Conservation (phyloP, 2,329 filamentous ascomycete genomes). For the Penicillium expansum region DNA sequence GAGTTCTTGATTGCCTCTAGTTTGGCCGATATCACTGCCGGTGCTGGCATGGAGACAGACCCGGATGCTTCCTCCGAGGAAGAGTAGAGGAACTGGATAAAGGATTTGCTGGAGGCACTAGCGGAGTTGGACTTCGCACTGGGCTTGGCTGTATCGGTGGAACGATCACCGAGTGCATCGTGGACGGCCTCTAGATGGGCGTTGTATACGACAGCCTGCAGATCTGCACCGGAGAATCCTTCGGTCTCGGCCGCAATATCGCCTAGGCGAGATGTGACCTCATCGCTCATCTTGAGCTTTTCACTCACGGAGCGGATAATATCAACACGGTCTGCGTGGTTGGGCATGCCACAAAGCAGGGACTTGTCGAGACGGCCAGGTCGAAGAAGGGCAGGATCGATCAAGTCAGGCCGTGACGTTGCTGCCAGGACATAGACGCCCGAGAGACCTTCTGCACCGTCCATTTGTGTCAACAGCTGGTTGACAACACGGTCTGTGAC, state of each 20-base stretch:
- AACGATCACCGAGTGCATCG: constrained; percentile 69
- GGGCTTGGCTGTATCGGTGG: constrained; percentile 41
- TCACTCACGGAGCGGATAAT: constrained; percentile 81
- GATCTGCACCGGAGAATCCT: constrained; percentile 89
- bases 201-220: constrained; percentile 94
- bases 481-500: constrained; percentile 99
- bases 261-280: constrained; percentile 62
- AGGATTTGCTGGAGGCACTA: constrained; percentile 46
- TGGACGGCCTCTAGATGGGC: constrained; percentile 97
- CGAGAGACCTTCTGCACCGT: constrained; percentile 89
- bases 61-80: constrained; percentile 52
- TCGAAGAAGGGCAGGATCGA: constrained; percentile 87
- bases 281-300: constrained; percentile 71
- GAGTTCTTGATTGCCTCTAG: constrained; percentile 73
- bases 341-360: constrained; percentile 84
- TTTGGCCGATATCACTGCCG: constrained; percentile 75
- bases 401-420: constrained; percentile 87
- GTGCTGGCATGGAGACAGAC: constrained; percentile 66
- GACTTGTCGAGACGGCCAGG: constrained; percentile 93
- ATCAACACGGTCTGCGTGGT: constrained; percentile 75
- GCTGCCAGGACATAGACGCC: constrained; percentile 96
- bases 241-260: constrained; percentile 78
- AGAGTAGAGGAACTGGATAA: constrained; percentile 83
- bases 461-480: constrained; percentile 97
- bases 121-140: constrained; percentile 31